phyloP scores from a whole-genome alignment of 257 asterid species.

The Solanum clarkiae region DNA sequence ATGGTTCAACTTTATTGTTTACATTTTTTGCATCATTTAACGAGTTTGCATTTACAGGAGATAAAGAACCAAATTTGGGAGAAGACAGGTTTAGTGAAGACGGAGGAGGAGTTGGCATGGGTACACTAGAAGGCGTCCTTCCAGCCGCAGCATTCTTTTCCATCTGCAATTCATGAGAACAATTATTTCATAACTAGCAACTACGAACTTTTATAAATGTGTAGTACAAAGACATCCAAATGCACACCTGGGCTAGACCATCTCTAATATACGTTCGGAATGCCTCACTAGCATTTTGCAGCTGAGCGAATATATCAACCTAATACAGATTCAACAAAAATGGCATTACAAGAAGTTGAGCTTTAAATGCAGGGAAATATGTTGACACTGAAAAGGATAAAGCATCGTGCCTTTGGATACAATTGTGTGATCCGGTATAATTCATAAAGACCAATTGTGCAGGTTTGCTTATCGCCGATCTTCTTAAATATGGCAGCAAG shows the following conservation, averaged over 20 bases:
- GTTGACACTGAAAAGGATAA: neutral
- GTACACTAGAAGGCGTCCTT: slow-evolving; percentile 95
- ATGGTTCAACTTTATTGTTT: slow-evolving; percentile 53
- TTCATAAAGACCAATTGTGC: slow-evolving; percentile 94
- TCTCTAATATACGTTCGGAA: slow-evolving; percentile 93
- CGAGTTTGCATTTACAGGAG: slow-evolving; percentile 65
- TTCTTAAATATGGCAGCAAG: slow-evolving; percentile 95
- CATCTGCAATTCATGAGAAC: slow-evolving; percentile 55
- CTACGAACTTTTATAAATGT: neutral
- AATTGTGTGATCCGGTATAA: slow-evolving; percentile 91
- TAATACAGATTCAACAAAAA: slow-evolving; percentile 18
- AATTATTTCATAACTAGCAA: neutral
- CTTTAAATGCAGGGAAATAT: neutral
- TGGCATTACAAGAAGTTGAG: neutral
- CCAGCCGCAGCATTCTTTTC: slow-evolving; percentile 98
- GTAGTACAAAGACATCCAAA: neutral
- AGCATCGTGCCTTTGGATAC: slow-evolving; percentile 69
- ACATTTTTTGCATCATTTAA: slow-evolving; percentile 40
- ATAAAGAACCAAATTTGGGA: slow-evolving; percentile 58
- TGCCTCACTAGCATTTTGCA: slow-evolving; percentile 98
- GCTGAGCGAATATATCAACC: slow-evolving; percentile 96
- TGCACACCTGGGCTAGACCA: slow-evolving; percentile 85
- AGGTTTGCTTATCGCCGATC: slow-evolving; percentile 98
- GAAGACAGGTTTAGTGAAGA: slow-evolving; percentile 57
- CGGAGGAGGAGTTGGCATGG: slow-evolving; percentile 93